phyloP scores from a whole-genome alignment of 441 rosid genomes.

The Raphanus hybrid region DNA sequence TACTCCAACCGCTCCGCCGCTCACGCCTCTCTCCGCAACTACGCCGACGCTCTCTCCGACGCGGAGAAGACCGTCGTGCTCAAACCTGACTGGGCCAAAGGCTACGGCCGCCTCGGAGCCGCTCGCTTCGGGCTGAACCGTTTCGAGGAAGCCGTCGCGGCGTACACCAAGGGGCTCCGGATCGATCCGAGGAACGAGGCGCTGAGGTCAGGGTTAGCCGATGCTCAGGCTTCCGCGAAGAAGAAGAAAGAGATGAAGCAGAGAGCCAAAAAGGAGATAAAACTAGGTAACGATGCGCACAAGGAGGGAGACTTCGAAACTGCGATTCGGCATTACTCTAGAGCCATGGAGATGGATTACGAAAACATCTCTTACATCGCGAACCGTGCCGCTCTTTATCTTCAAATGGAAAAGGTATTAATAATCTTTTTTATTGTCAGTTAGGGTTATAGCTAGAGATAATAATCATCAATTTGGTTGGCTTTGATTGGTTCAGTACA shows the following conservation, averaged over 20 bases:
- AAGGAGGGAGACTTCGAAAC: slow-evolving; percentile 83
- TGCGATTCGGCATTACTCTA: slow-evolving; percentile 70
- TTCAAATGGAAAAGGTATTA: slow-evolving; percentile 78
- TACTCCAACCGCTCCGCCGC: no score
- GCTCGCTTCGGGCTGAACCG: slow-evolving; percentile 63
- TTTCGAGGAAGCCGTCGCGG: slow-evolving; percentile 56
- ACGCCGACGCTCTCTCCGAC: no score
- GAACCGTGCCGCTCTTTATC: slow-evolving; percentile 82
- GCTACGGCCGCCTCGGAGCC: no score
- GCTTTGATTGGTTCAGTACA: slow-evolving; percentile 50
- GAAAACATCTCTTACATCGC: slow-evolving; percentile 77
- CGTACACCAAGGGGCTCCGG: slow-evolving; percentile 70
- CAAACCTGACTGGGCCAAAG: no score
- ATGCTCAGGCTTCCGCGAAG: slow-evolving; percentile 32
- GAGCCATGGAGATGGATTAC: slow-evolving; percentile 74
- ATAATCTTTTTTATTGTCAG: background rate
- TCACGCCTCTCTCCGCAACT: no score
- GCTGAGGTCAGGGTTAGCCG: slow-evolving; percentile 65
- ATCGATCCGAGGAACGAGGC: slow-evolving; percentile 79
- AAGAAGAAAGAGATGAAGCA: slow-evolving; percentile 21
- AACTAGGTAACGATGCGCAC: slow-evolving; percentile 72
- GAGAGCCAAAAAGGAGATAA: slow-evolving; percentile 66
- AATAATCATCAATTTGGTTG: background rate
- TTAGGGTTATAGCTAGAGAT: background rate
- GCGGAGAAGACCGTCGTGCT: no score